Base-by-base conservation (phyloP, 2,329 filamentous ascomycete genomes). In the Dactylellina drechsleri region DNA sequence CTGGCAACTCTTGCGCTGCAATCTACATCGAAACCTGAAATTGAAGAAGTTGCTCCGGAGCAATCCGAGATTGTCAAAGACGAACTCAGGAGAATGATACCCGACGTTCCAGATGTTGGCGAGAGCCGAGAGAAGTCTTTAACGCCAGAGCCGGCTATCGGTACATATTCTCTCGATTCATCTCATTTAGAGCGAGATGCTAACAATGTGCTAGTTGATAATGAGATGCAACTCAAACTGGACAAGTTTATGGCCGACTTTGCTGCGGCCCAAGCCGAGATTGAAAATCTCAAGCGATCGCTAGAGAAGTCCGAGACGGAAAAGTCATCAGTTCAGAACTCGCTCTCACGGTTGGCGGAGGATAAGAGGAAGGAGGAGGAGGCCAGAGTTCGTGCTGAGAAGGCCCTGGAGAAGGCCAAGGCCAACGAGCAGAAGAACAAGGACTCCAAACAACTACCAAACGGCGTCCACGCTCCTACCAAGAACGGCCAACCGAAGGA, bases 1-100 rank as follows among this genome's bases (percentile, higher is more conserved):
- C 85, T 91, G 64, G 91, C 92, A 13, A 90, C 89, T 78, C 87
- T 87, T 61, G 83, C 96, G 77, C 86, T 89, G 77, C 87, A 90
- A 76, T 84, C 86, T 7, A 82, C 83, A 12, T 49, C 77, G 67
- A 79, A 82, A 40, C 79, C 81, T 40, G 82, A 83, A 47, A 60
- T 59, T 31, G 74, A 76, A 79, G 28, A 58, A 77, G 26, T 28
- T 28, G 36, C 58, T 73, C 12, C 74, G 80, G 53, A 66, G 10
- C 78, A 80, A 45, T 78, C 82, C 8, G 83, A 83, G n/a, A 31
- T 23, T 20, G 20, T 54, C 13, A 81, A 81, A 66, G 81, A 81
- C 2, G 81, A 83, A 10, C 77, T 78, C 20, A 52, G 61, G 56
- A 62, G 61, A 41, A 20, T 66, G 23, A 53, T 73, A 52, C 68